Conservation (phyloP, 441 rosid species). For the Pelargonium fulgidum region DNA sequence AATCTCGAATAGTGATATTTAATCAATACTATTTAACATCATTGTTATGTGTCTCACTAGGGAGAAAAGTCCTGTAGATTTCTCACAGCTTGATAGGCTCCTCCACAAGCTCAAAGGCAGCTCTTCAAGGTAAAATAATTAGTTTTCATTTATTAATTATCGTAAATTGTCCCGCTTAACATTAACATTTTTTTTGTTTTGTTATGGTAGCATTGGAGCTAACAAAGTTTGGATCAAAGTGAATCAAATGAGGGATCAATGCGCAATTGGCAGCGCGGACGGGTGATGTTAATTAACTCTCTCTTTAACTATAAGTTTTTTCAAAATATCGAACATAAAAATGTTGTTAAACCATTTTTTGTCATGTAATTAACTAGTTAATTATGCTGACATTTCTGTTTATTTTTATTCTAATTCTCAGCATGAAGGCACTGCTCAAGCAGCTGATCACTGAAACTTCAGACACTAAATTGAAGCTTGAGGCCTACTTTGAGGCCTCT, state of each 20-base stretch:
- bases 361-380: no score
- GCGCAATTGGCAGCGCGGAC: background rate
- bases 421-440: background rate
- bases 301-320: background rate
- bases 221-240: background rate
- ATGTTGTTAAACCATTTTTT: background rate
- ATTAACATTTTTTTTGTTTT: background rate
- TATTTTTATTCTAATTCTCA: background rate
- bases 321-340: background rate
- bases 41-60: background rate
- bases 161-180: background rate
- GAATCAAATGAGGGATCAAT: background rate
- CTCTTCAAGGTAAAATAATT: background rate
- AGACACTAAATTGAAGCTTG: background rate
- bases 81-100: background rate
- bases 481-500: background rate
- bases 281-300: background rate
- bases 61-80: background rate
- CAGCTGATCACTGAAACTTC: background rate
- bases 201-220: background rate
- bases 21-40: background rate
- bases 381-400: no score
- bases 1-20: no score
- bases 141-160: background rate
- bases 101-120: constrained; percentile 8